A percentile compares a stretch with the other conserved stretches of the same genome.
phyloP scores from a whole-genome alignment of 768 basidiomycete genomes.

The Dendrothele bispora region DNA sequence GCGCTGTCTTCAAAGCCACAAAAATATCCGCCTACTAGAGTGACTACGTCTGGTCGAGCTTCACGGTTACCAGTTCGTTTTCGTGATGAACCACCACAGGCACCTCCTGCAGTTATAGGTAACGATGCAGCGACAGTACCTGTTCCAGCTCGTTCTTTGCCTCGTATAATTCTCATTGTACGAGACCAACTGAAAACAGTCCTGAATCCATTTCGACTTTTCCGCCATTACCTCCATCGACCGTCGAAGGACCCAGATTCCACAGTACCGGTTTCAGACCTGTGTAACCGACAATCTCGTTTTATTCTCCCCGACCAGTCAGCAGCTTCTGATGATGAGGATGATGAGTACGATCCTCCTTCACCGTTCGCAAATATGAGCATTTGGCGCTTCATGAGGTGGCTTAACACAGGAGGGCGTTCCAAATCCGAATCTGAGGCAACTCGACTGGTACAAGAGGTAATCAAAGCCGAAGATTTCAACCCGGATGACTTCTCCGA shows the following conservation, averaged over 20 bases:
- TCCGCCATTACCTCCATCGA: conserved; percentile 17
- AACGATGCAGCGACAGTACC: neutral
- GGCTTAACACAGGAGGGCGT: conserved; percentile 21
- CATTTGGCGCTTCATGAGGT: conserved; percentile 20
- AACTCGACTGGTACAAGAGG: conserved; percentile 17
- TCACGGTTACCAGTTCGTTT: conserved; percentile 11
- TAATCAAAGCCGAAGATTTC: conserved; percentile 17
- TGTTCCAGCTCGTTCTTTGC: neutral
- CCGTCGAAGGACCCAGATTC: conserved; percentile 26
- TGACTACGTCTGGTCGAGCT: conserved; percentile 14
- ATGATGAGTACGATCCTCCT: neutral
- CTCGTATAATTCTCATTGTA: conserved; percentile 15
- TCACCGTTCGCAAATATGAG: conserved; percentile 18
- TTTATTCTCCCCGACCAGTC: conserved; percentile 1
- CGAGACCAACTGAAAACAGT: conserved; percentile 17
- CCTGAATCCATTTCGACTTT: conserved; percentile 20
- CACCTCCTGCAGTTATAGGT: neutral
- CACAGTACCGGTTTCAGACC: conserved; percentile 6
- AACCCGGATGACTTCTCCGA: conserved; percentile 15
- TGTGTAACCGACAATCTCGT: conserved; percentile 13
- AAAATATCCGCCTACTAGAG: conserved; percentile 9
- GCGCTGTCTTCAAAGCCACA: conserved; percentile 9
- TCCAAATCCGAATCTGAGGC: conserved; percentile 16
- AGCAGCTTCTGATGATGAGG: neutral
- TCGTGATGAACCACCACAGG: conserved; percentile 13